Evolutionary conservation across 225 moss, liverwort and hornwort genomes (phyloP), one percentile per base, ranked within the genome.

Genomic region (Pseudisothecium myosuroides): DNA sequence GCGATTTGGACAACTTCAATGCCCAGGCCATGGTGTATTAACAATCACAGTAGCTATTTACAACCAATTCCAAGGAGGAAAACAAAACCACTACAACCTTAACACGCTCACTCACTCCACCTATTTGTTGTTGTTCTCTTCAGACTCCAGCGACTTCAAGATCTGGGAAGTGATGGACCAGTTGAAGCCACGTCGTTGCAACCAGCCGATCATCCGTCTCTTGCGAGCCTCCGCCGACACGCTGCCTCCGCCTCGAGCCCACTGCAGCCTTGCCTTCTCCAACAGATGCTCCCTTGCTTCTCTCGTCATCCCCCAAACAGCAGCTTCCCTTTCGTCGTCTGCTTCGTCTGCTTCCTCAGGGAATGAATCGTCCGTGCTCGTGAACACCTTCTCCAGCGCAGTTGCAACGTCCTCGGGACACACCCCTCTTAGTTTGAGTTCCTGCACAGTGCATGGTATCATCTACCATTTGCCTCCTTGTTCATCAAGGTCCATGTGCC

Each of bases 191-290:
- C 97, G 96, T 27, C 99, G 94, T 78, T 96, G 96, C 90, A 99
- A 83, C 99, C 99, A 99, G 45, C 97, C 96, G 71, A 92, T 86
- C 97, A 99, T 94, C 52, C 99, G 93, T 87, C 97, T 92, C 89
- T 95, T 95, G 58, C 94, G 95, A 26, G 87, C 86, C 65, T 94
- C 94, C 45, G 90, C 73, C 36, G 96, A 92, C 56, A 94, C 45
- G 31, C 86, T 93, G 58, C 91, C 93, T 45, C 95, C 95, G 83
- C 95, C 95, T 87, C 95, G 95, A 80, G 82, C 88, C 97, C 99
- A 97, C 88, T 96, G 92, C 74, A 87, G 90, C 69, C 89, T 92
- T 19, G 96, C 96, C 89, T 92, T 98, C 69, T 88, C 89, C 82
- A 96, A 54, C 52, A 97, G 93, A 88, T 96, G 99, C 69, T 92